Evolutionary conservation across 257 asterid species (phyloP).

Genomic region (Salvia miltiorrhiza): DNA sequence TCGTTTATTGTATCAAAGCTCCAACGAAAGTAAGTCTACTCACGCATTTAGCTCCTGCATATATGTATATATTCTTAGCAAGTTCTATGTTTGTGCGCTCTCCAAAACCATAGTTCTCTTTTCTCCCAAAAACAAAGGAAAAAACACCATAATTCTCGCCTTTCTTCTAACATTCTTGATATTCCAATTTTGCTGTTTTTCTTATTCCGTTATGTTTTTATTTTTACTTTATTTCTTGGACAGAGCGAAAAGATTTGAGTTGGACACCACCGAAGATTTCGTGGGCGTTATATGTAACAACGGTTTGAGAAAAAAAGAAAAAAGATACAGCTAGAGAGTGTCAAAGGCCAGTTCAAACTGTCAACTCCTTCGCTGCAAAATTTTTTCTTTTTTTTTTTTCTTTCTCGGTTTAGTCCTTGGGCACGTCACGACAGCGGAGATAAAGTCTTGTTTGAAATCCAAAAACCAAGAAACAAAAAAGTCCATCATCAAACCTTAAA

Average conservation of each 20-base stretch:
- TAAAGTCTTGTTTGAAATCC: constrained; percentile 28
- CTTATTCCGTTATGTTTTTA: constrained; percentile 1
- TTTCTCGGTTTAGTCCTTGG: constrained; percentile 21
- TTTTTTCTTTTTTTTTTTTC: no score
- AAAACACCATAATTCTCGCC: neutral
- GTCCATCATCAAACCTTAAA: constrained; percentile 14
- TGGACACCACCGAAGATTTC: constrained; percentile 27
- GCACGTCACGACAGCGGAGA: constrained; percentile 36
- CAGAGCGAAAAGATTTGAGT: constrained; percentile 12
- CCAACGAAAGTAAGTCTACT: constrained; percentile 24
- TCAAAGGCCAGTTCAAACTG: constrained; percentile 38
- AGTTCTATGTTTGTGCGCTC: neutral
- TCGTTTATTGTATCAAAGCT: neutral
- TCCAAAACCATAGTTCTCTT: neutral
- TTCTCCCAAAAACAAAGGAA: neutral
- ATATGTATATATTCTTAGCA: neutral
- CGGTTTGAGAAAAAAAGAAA: constrained; percentile 8
- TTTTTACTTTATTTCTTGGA: neutral
- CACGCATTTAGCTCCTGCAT: neutral
- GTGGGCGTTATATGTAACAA: constrained; percentile 27
- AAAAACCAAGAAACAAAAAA: constrained; percentile 8
- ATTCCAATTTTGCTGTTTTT: neutral
- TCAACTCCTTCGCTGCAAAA: constrained; percentile 26
- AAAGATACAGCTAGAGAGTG: neutral
- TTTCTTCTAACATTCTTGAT: neutral